These are phyloP conservation scores for Schrenkiella parvula DNA, from an alignment of 345 rosid species.

Conservation along the genomic window DNA sequence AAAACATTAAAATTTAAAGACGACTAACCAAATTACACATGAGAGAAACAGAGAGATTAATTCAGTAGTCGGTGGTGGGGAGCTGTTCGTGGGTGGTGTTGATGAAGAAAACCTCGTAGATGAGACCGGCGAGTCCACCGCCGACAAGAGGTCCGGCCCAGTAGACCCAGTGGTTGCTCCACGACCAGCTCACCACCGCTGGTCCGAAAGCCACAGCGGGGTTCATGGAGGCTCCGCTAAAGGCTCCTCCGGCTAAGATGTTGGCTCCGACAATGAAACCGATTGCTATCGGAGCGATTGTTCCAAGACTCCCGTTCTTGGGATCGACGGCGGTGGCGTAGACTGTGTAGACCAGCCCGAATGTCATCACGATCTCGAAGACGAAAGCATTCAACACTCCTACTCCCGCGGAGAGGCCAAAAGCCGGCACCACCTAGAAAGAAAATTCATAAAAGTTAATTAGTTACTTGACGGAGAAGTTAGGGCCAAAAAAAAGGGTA, in stretches of 20 bases:
- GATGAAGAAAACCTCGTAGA: slow-evolving; percentile 72
- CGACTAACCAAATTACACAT: slow-evolving; percentile 21
- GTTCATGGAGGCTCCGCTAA: slow-evolving; percentile 96
- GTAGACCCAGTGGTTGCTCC: slow-evolving; percentile 91
- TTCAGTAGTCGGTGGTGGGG: slow-evolving; percentile 66
- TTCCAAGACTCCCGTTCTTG: slow-evolving; percentile 68
- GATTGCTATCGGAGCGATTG: slow-evolving; percentile 72
- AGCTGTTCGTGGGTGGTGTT: slow-evolving; percentile 57
- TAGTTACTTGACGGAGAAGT: slow-evolving; percentile 19
- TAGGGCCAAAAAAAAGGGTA: background rate
- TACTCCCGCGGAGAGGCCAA: slow-evolving; percentile 68
- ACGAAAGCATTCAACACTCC: slow-evolving; percentile 73
- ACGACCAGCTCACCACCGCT: slow-evolving; percentile 86
- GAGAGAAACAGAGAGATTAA: slow-evolving; percentile 7
- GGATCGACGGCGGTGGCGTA: slow-evolving; percentile 94
- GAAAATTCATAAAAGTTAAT: background rate
- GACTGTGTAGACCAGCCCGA: slow-evolving; percentile 84
- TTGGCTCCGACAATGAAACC: slow-evolving; percentile 94
- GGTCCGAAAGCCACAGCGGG: slow-evolving; percentile 96
- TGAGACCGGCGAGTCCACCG: slow-evolving; percentile 75
- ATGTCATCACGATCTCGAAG: slow-evolving; percentile 93
- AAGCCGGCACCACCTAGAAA: slow-evolving; percentile 54
- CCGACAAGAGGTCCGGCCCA: slow-evolving; percentile 90
- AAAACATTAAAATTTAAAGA: slow-evolving; percentile 5
- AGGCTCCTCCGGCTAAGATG: slow-evolving; percentile 84